phyloP scores from a whole-genome alignment of 2,329 filamentous ascomycete genomes.

The Nothophaeocryptopus gaeumannii region DNA sequence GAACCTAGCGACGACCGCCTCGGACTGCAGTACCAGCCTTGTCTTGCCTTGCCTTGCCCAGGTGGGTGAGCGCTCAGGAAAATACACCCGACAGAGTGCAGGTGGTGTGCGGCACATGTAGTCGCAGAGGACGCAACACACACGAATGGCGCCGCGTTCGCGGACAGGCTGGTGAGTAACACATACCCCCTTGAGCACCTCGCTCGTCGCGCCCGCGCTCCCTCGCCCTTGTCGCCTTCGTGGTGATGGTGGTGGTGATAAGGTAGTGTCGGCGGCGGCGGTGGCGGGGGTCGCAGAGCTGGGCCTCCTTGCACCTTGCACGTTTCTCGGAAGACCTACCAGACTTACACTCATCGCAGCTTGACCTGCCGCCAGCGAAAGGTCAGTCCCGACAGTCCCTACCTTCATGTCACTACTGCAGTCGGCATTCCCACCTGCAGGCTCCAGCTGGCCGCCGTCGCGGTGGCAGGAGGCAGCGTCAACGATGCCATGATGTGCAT shows the following conservation, averaged over 20 bases:
- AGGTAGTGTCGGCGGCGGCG: not conserved
- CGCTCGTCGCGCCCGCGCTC: not conserved
- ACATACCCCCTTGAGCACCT: not conserved
- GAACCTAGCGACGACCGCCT: no score
- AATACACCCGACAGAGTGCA: no score
- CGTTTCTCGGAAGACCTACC: not conserved
- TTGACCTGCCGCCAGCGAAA: constrained; percentile 36
- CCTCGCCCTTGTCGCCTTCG: no score
- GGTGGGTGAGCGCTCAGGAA: no score
- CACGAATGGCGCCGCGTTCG: constrained; percentile 30
- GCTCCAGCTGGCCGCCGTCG: not conserved
- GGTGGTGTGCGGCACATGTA: no score
- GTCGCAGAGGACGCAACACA: no score
- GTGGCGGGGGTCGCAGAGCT: not conserved
- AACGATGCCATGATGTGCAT: not conserved
- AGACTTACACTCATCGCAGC: constrained; percentile 18
- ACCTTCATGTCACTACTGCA: not conserved
- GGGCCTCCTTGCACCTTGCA: constrained; percentile 6
- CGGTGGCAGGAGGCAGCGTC: not conserved
- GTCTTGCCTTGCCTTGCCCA: no score
- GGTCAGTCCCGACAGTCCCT: constrained; percentile 18
- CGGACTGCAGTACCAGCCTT: no score
- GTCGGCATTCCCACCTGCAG: not conserved
- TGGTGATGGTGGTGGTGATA: not conserved
- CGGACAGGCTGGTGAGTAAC: constrained; percentile 35